Percentiles rank a stretch among this genome's conserved stretches.
Conservation (phyloP, 768 basidiomycete species). For the Nidularia pulvinata region DNA sequence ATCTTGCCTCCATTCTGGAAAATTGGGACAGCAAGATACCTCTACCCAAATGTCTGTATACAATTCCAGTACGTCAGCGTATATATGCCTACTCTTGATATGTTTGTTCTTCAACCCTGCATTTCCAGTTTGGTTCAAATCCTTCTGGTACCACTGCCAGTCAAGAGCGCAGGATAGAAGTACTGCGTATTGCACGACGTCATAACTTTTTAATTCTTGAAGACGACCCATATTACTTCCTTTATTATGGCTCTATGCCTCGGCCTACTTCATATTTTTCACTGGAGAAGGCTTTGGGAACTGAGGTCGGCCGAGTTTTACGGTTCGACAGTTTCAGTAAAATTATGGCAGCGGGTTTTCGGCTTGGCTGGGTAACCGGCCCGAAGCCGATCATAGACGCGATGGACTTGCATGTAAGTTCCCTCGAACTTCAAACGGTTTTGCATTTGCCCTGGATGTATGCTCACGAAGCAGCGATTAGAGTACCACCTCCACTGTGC, state of each 20-base stretch:
- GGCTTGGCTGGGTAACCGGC: constrained; percentile 77
- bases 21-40: constrained; percentile 69
- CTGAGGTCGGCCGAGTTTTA: constrained; percentile 70
- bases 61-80: constrained; percentile 63
- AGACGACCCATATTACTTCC: constrained; percentile 78
- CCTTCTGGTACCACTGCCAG: constrained; percentile 80
- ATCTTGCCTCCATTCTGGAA: constrained; percentile 61
- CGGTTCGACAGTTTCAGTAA: constrained; percentile 91
- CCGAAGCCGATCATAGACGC: constrained; percentile 61
- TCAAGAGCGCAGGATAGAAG: constrained; percentile 61
- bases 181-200: constrained; percentile 65
- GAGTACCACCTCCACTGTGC: constrained; percentile 63
- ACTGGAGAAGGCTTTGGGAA: constrained; percentile 58
- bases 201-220: constrained; percentile 82
- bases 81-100: constrained; percentile 3
- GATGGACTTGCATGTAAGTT: constrained; percentile 65
- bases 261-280: constrained; percentile 77
- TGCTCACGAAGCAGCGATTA: too few species aligned
- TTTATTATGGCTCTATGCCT: constrained; percentile 65
- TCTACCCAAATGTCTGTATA: constrained; percentile 78
- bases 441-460: too few species aligned
- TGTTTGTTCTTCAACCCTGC: too few species aligned
- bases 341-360: constrained; percentile 69
- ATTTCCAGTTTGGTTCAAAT: constrained; percentile 88
- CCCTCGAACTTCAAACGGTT: too few species aligned